phyloP scores from a whole-genome alignment of 371 early-diverging fungal genomes.

The Conidiobolus incongruus region DNA sequence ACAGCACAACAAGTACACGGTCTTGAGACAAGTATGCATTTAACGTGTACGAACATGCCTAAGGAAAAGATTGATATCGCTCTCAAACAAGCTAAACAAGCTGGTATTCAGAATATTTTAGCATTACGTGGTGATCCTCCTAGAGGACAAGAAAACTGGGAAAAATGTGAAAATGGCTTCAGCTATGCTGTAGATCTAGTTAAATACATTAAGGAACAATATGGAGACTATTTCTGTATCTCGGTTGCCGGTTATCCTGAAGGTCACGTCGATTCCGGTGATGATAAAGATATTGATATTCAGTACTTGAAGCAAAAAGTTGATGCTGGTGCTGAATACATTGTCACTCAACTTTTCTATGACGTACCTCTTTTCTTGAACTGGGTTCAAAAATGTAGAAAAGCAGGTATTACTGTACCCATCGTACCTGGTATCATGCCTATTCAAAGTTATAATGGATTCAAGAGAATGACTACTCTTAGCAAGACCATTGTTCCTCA shows the following conservation, averaged over 20 bases:
- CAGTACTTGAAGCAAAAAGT: constrained; percentile 51
- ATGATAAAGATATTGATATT: constrained; percentile 36
- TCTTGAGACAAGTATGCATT: constrained; percentile 77
- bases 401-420: constrained; percentile 39
- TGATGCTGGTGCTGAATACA: constrained; percentile 68
- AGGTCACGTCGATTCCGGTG: constrained; percentile 38
- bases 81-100: constrained; percentile 46
- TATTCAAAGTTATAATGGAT: constrained; percentile 62
- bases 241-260: constrained; percentile 78
- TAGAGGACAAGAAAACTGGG: constrained; percentile 45
- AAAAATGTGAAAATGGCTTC: constrained; percentile 47
- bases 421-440: constrained; percentile 82
- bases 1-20: constrained; percentile 74
- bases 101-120: constrained; percentile 74
- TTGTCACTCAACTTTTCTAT: constrained; percentile 77
- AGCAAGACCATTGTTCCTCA: constrained; percentile 58
- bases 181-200: constrained; percentile 62
- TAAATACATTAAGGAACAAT: constrained; percentile 49
- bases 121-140: constrained; percentile 84
- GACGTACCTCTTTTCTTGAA: constrained; percentile 50
- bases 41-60: constrained; percentile 86
- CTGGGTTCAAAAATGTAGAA: constrained; percentile 48
- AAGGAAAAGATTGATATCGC: constrained; percentile 54
- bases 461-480: constrained; percentile 55
- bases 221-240: constrained; percentile 79